Evolutionary conservation across 768 basidiomycete genomes (phyloP).

Genomic region (Lactarius sanguifluus): DNA sequence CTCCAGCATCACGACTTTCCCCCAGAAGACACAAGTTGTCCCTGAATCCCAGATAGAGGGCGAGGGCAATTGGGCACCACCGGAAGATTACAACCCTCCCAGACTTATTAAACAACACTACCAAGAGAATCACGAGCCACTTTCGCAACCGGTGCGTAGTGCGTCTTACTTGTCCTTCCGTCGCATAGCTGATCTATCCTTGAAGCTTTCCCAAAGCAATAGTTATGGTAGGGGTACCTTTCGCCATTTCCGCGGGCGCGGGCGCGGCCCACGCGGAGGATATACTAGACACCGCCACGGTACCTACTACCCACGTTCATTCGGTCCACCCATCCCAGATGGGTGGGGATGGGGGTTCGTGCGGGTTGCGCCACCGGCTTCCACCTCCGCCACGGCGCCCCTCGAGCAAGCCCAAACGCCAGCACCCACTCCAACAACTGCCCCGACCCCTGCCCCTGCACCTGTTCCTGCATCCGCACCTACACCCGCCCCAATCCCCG

Average conservation of each 20-base stretch:
- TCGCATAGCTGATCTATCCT: background rate
- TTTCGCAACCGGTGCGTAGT: conserved; percentile 16
- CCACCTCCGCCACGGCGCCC: background rate
- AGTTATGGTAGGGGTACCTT: conserved; percentile 1
- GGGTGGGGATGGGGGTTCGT: background rate
- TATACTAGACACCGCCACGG: conserved; percentile 11
- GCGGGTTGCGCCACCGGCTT: background rate
- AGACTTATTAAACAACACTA: conserved; percentile 10
- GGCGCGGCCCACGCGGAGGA: conserved; percentile 14
- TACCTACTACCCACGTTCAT: background rate
- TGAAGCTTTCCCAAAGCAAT: background rate
- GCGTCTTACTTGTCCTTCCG: too few species aligned
- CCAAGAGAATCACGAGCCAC: conserved; percentile 8
- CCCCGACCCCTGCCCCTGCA: background rate
- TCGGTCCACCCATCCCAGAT: background rate
- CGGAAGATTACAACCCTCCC: background rate
- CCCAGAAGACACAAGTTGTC: background rate
- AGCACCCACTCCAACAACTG: background rate
- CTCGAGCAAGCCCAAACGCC: background rate
- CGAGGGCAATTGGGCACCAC: background rate
- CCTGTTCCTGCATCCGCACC: background rate
- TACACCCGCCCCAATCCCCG: background rate
- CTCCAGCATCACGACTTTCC: conserved; percentile 5
- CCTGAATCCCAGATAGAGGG: conserved; percentile 1
- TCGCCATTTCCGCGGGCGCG: conserved; percentile 12